Evolutionary conservation across 345 rosid genomes (phyloP), one percentile per base, ranked within the genome.

Genomic region (Syzygium aromaticum): DNA sequence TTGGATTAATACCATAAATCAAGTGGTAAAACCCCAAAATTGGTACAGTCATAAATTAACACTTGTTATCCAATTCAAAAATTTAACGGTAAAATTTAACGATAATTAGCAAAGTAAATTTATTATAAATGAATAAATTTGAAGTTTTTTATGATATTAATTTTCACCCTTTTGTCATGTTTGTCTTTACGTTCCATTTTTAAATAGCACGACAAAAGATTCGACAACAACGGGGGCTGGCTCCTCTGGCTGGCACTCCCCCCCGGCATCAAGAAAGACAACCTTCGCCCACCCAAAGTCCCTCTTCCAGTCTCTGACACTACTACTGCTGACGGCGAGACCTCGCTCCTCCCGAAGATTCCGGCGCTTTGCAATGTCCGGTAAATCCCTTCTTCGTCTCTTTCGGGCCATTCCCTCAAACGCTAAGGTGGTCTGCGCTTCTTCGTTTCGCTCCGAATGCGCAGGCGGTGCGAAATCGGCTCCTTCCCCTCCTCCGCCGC

Each of bases 401-500:
- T 10, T 21, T 38, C 46, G 46, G 25, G 27, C 63, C 59, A 52
- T 84, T 84, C 63, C 86, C 82, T 33, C 80, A 46, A 40, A 17
- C 0, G 80, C 80, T 73, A 4, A 57, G 49, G 27, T 43, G 64
- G 82, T 73, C 21, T 11, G 21, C 38, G 49, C 80, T 38, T 73
- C 49, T 38, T 9, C 2, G 82, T 73, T 38, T 73, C 46, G 82
- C 49, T 49, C 49, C 82, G 27, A 27, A 33, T 86, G 43, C 49
- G 43, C 90, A 88, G 92, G 89, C 67, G 77, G 46, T 82, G 87
- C 14, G 40, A 86, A 89, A 77, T 82, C 92, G n/a, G 88, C 84
- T 67, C 9, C 52, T 87, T 28, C 80, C 85, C 82, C 77, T 33
- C 30, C 78, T 0, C 78, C 30, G 15, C 10, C 82, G 27, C 82